Evolutionary conservation across 257 asterid genomes (phyloP).

Genomic region (Solanum medicagineum): DNA sequence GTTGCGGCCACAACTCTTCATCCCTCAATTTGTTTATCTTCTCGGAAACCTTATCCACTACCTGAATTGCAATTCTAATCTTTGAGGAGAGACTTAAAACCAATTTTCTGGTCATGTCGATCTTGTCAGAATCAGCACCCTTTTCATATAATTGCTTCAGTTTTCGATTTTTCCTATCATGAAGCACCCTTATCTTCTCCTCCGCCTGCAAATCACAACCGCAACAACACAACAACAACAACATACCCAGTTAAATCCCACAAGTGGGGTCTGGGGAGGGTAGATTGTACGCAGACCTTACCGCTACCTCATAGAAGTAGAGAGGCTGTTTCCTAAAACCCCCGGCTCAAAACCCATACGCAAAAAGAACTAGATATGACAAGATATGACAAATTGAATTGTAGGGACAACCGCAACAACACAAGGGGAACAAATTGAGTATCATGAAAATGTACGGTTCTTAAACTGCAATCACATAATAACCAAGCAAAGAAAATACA

Average conservation of each 20-base stretch:
- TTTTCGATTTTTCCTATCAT: slow-evolving; percentile 52
- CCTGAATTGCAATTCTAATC: slow-evolving; percentile 83
- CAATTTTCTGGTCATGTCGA: slow-evolving; percentile 63
- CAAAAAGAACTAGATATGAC: no score
- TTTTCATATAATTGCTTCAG: slow-evolving; percentile 57
- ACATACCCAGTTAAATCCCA: no score
- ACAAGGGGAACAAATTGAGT: background rate
- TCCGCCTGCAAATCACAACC: slow-evolving; percentile 46
- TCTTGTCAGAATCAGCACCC: slow-evolving; percentile 79
- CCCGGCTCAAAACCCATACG: no score
- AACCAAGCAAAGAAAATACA: background rate
- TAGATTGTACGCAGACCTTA: no score
- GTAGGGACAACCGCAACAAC: background rate
- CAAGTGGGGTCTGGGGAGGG: no score
- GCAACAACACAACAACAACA: background rate
- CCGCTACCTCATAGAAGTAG: no score
- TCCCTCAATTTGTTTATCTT: slow-evolving; percentile 79
- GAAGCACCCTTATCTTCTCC: slow-evolving; percentile 87
- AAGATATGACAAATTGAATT: no score
- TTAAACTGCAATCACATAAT: background rate
- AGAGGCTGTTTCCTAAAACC: no score
- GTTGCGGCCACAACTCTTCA: slow-evolving; percentile 93
- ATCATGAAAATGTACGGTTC: background rate
- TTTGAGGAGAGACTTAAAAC: slow-evolving; percentile 77
- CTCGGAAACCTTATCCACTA: slow-evolving; percentile 84